Percentiles rank a stretch among this genome's conserved stretches.
Conservation (phyloP, 441 rosid genomes). For the Populus hybrid region DNA sequence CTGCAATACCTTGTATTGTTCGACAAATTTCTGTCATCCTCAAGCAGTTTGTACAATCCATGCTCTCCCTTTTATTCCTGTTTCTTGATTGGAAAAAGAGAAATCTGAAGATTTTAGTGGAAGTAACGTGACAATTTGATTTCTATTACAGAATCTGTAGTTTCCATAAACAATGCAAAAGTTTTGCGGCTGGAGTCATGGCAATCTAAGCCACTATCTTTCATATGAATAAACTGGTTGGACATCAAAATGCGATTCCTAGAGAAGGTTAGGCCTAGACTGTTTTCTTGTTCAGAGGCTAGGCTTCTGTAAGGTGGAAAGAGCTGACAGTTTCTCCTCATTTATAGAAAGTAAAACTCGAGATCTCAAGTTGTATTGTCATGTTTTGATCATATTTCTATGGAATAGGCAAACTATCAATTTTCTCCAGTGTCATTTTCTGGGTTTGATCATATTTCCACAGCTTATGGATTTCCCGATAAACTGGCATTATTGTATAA, state of each 20-base stretch:
- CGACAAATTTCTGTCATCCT: neutral
- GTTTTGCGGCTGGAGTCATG: neutral
- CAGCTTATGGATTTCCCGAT: neutral
- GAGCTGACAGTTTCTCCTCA: neutral
- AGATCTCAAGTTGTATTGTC: neutral
- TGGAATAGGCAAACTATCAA: neutral
- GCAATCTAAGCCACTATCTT: neutral
- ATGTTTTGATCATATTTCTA: neutral
- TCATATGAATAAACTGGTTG: neutral
- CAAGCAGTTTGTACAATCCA: neutral
- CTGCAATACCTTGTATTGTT: neutral
- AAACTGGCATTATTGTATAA: too few species aligned
- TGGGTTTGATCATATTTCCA: neutral
- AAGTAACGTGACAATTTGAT: neutral
- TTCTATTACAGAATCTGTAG: neutral
- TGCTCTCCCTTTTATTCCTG: neutral
- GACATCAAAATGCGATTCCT: conserved; percentile 1
- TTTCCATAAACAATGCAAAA: neutral
- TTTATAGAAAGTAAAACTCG: too few species aligned
- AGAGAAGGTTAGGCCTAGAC: neutral
- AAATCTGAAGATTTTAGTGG: neutral
- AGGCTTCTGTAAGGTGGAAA: neutral
- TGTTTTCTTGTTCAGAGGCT: neutral
- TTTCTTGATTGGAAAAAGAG: neutral
- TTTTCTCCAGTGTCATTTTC: neutral